Conservation (phyloP, 2,329 filamentous ascomycete genomes). For the Tolypocladium endophyticum region DNA sequence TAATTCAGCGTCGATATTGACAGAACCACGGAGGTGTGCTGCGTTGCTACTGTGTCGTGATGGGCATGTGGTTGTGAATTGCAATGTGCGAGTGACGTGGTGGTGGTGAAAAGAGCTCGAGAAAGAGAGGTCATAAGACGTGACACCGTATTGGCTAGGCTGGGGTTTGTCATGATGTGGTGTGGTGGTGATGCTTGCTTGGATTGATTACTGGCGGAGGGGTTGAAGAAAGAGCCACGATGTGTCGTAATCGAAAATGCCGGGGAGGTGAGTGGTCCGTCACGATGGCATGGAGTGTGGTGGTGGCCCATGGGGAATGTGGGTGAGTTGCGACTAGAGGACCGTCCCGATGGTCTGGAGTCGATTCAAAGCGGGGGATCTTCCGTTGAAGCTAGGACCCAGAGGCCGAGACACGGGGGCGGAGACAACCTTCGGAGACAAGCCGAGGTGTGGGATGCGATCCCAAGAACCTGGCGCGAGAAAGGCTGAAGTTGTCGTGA, state of each 20-base stretch:
- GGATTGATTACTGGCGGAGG: not conserved
- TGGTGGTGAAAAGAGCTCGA: not conserved
- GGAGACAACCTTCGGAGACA: not conserved
- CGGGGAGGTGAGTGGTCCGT: not conserved
- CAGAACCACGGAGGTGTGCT: not conserved
- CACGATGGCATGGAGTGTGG: not conserved
- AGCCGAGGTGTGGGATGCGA: not conserved
- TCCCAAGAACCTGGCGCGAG: not conserved
- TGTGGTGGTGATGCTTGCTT: not conserved
- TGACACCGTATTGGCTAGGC: not conserved
- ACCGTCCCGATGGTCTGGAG: not conserved
- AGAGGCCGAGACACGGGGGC: not conserved
- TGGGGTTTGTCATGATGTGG: not conserved
- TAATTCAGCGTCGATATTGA: not conserved
- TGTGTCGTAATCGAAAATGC: not conserved
- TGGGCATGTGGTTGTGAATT: not conserved
- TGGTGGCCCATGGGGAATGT: not conserved
- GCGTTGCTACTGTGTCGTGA: not conserved
- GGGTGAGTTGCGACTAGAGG: not conserved
- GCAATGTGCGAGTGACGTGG: not conserved
- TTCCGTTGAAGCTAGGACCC: not conserved
- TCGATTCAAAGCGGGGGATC: not conserved
- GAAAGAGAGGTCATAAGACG: not conserved
- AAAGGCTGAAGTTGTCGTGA: not conserved
- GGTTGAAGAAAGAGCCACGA: not conserved